Evolutionary conservation across 2,329 filamentous ascomycete genomes (phyloP).

Genomic region (Arachnomyces sp.): DNA sequence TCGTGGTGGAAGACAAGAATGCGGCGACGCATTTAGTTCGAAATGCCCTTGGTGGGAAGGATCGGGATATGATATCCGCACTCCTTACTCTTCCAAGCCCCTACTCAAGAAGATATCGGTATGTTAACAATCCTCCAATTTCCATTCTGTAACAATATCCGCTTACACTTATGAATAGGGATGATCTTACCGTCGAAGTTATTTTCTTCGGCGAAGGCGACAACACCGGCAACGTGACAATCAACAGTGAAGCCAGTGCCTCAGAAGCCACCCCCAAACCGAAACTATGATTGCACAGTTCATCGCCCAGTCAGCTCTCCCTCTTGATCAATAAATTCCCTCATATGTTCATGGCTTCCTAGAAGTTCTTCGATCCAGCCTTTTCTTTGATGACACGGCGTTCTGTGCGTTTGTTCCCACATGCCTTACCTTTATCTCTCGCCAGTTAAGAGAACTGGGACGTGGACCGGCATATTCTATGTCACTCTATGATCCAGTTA

Average conservation of each 20-base stretch:
- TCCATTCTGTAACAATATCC: neutral
- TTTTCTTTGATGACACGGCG: too few relatives aligned
- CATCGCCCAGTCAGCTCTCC: too few relatives aligned
- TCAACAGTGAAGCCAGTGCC: constrained; percentile 83
- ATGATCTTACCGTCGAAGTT: constrained; percentile 94
- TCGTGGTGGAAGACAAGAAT: constrained; percentile 90
- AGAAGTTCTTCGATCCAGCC: too few relatives aligned
- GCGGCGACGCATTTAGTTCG: constrained; percentile 90
- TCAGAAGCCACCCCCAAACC: constrained; percentile 39
- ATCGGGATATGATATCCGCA: constrained; percentile 87
- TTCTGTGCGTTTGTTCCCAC: too few relatives aligned
- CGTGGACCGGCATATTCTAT: too few relatives aligned
- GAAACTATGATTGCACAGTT: constrained; percentile 34
- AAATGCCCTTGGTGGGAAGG: constrained; percentile 87
- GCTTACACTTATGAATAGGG: constrained; percentile 46
- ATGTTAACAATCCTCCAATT: constrained; percentile 22
- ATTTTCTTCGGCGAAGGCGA: constrained; percentile 89
- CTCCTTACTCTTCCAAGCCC: constrained; percentile 85
- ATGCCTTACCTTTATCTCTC: too few relatives aligned
- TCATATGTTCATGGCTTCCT: too few relatives aligned
- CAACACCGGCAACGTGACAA: constrained; percentile 65
- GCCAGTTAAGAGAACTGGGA: too few relatives aligned
- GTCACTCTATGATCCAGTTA: too few relatives aligned
- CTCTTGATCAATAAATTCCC: too few relatives aligned
- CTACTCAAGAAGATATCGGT: constrained; percentile 86